Percentiles rank a stretch among this genome's conserved stretches.
phyloP scores from a whole-genome alignment of 305 asterid genomes.

The Fraxinus latifolia region DNA sequence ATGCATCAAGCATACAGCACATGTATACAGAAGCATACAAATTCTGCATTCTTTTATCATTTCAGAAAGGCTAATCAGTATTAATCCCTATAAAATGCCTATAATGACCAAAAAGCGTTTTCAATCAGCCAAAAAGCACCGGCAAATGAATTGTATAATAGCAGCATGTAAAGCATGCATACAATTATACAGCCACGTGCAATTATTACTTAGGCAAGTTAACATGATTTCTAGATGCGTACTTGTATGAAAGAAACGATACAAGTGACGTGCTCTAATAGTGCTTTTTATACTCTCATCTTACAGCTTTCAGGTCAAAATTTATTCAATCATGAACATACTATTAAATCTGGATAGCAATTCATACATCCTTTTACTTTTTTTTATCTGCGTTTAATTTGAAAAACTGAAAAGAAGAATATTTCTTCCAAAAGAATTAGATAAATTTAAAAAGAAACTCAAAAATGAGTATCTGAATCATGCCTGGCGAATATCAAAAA shows the following conservation, averaged over 20 bases:
- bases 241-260: background rate
- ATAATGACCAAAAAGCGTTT: background rate
- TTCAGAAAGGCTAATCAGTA: background rate
- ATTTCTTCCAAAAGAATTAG: background rate
- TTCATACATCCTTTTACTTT: background rate
- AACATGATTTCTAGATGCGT: background rate
- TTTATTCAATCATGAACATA: background rate
- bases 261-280: background rate
- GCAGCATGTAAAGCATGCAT: background rate
- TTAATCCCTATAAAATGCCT: background rate
- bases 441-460: background rate
- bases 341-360: background rate
- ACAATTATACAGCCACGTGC: background rate
- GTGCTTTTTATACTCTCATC: background rate
- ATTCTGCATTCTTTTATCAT: background rate
- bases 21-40: background rate
- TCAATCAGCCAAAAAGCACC: background rate
- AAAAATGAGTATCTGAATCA: background rate
- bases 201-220: background rate
- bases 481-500: background rate
- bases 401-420: background rate
- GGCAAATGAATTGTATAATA: background rate
- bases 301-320: background rate
- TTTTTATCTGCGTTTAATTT: background rate
- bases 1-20: constrained; percentile 18